Conservation (phyloP, 805 yeast genomes). For the Nakazawaea wickerhamii region DNA sequence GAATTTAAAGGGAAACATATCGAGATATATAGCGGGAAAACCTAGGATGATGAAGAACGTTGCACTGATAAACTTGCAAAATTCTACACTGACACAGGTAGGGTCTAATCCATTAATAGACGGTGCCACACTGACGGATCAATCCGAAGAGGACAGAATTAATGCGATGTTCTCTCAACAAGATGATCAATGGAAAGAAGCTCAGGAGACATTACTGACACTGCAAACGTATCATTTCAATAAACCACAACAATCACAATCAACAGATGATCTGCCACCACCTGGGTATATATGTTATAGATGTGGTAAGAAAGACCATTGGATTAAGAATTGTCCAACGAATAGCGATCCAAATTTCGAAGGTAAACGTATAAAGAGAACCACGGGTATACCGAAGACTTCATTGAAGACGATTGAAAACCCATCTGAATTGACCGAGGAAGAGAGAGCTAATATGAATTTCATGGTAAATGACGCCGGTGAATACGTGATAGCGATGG, state of each 20-base stretch:
- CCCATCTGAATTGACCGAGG: slow-evolving; percentile 55
- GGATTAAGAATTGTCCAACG: slow-evolving; percentile 95
- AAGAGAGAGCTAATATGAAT: slow-evolving; percentile 44
- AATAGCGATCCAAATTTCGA: slow-evolving; percentile 91
- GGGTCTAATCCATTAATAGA: slow-evolving; percentile 14
- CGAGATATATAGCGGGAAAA: slow-evolving; percentile 68
- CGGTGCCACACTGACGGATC: slow-evolving; percentile 21
- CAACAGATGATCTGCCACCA: slow-evolving; percentile 76
- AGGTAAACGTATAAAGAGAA: slow-evolving; percentile 82
- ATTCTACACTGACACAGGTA: slow-evolving; percentile 13
- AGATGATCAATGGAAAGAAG: slow-evolving; percentile 90
- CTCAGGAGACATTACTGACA: slow-evolving; percentile 85
- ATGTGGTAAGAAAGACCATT: slow-evolving; percentile 90
- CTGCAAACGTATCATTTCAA: slow-evolving; percentile 11
- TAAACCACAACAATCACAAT: slow-evolving; percentile 15
- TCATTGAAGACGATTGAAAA: slow-evolving; percentile 82
- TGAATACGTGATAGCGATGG: slow-evolving; percentile 91
- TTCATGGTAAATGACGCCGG: slow-evolving; percentile 93
- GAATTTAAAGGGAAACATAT: slow-evolving; percentile 50
- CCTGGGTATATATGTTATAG: slow-evolving; percentile 95
- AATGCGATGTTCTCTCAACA: slow-evolving; percentile 90
- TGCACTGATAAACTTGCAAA: slow-evolving; percentile 15
- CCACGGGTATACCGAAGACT: slow-evolving; percentile 96
- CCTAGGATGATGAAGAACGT: slow-evolving; percentile 40
- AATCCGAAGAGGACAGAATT: slow-evolving; percentile 81